These are phyloP conservation scores for Lojkania enalia DNA, from an alignment of 2,329 filamentous ascomycete genomes.

Conservation along the genomic window DNA sequence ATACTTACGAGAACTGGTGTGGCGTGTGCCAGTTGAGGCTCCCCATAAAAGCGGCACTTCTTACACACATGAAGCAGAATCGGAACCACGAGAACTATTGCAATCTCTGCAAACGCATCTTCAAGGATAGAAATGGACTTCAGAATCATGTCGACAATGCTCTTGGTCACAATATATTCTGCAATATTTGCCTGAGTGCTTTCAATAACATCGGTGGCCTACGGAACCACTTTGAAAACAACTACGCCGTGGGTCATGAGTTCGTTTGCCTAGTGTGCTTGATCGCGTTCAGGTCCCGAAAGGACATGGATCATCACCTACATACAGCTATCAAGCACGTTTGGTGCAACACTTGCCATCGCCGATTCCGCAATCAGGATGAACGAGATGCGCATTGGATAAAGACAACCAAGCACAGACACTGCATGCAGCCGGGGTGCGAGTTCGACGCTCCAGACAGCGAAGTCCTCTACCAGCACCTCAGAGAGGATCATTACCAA, in stretches of 20 bases:
- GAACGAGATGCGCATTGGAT: conserved; percentile 40
- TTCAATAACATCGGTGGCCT: conserved; percentile 39
- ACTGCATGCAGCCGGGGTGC: conserved; percentile 38
- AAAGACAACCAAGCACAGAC: conserved; percentile 32
- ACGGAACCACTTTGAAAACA: conserved; percentile 41
- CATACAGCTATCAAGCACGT: conserved; percentile 31
- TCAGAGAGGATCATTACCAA: conserved; percentile 34
- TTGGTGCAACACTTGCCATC: conserved; percentile 33
- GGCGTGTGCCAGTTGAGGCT: conserved; percentile 34
- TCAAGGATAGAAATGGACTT: conserved; percentile 39
- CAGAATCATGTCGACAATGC: conserved; percentile 41
- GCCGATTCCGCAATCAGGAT: conserved; percentile 32
- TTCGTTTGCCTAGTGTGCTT: conserved; percentile 35
- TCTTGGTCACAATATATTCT: conserved; percentile 29
- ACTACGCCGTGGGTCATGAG: conserved; percentile 30
- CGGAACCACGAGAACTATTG: conserved; percentile 37
- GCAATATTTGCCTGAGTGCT: conserved; percentile 40
- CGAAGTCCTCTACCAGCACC: conserved; percentile 25
- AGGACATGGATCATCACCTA: conserved; percentile 29
- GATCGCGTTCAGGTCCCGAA: conserved; percentile 8
- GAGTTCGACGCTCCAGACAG: conserved; percentile 31
- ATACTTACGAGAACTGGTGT: conserved; percentile 32
- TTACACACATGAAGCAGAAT: conserved; percentile 31
- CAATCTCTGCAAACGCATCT: conserved; percentile 41
- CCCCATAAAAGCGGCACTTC: conserved; percentile 24